Conservation (phyloP, 805 yeast species). For the Lipomyces orientalis region DNA sequence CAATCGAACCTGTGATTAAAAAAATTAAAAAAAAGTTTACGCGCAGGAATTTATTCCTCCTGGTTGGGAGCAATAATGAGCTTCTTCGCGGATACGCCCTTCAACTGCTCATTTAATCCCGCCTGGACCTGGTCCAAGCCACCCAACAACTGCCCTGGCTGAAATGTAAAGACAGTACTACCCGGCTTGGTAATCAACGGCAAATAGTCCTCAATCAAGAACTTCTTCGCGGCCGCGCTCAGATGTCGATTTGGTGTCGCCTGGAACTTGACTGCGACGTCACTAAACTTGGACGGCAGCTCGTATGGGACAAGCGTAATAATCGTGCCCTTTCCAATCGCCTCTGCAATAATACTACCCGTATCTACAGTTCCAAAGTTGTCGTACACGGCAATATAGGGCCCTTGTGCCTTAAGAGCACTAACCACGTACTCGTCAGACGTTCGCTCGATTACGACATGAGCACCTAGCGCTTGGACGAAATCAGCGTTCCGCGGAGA, state of each 20-base stretch:
- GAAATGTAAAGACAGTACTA: slow-evolving; percentile 3
- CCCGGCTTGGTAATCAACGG: background rate
- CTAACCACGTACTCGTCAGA: background rate
- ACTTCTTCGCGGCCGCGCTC: background rate
- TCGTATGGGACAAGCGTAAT: background rate
- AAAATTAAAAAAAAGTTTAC: too few species aligned
- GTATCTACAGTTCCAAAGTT: slow-evolving; percentile 3
- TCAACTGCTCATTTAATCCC: slow-evolving; percentile 1
- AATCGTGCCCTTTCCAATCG: slow-evolving; percentile 3
- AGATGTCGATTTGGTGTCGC: background rate
- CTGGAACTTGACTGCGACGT: slow-evolving; percentile 2
- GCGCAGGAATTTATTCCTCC: background rate
- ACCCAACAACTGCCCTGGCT: background rate
- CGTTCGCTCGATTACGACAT: slow-evolving; percentile 3
- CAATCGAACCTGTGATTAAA: too few species aligned
- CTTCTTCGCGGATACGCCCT: slow-evolving; percentile 2
- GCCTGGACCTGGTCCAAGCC: slow-evolving; percentile 5
- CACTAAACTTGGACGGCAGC: background rate
- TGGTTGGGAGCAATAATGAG: background rate
- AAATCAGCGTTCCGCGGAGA: background rate
- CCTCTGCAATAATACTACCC: background rate
- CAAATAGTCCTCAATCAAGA: slow-evolving; percentile 1
- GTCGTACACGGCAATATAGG: background rate
- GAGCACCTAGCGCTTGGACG: slow-evolving; percentile 1
- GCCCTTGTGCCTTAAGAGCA: background rate